Percentiles rank a stretch among this genome's conserved stretches.
Conservation (phyloP, 2,329 filamentous ascomycete genomes). For the Myriosclerotinia scirpicola region DNA sequence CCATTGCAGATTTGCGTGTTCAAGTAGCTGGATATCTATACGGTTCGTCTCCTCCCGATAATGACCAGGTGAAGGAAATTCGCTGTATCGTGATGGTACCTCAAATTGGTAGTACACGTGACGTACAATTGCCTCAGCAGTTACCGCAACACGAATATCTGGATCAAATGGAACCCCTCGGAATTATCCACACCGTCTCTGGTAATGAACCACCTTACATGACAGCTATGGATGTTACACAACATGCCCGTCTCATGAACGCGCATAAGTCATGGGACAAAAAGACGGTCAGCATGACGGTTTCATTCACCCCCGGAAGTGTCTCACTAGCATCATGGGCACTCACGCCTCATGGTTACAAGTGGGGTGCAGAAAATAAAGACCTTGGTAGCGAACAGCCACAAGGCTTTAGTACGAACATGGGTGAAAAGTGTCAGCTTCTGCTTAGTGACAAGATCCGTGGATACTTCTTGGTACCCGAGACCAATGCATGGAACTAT, state of each 20-base stretch:
- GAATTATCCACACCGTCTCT: constrained; percentile 92
- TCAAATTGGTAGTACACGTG: constrained; percentile 89
- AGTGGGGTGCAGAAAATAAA: constrained; percentile 96
- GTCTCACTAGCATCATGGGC: constrained; percentile 94
- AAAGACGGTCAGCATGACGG: constrained; percentile 91
- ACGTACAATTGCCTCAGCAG: constrained; percentile 85
- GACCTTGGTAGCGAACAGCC: constrained; percentile 91
- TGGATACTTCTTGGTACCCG: constrained; percentile 94
- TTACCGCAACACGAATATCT: constrained; percentile 92
- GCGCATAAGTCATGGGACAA: constrained; percentile 76
- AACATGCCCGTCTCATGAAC: constrained; percentile 87
- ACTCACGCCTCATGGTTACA: constrained; percentile 87
- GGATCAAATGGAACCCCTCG: constrained; percentile 81
- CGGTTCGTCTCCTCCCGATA: constrained; percentile 87
- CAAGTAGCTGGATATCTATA: constrained; percentile 97
- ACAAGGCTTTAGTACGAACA: constrained; percentile 84
- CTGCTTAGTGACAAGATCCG: constrained; percentile 89
- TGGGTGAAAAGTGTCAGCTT: constrained; percentile 95
- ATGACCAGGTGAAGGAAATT: constrained; percentile 95
- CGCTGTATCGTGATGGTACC: constrained; percentile 96
- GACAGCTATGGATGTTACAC: constrained; percentile 91
- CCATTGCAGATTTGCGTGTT: constrained; percentile 91
- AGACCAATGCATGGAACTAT: constrained; percentile 92
- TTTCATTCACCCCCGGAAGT: constrained; percentile 94
- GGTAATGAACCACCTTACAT: constrained; percentile 96